Evolutionary conservation across 139 green algal species (phyloP).

Genomic region (Volvox reticuliferus): DNA sequence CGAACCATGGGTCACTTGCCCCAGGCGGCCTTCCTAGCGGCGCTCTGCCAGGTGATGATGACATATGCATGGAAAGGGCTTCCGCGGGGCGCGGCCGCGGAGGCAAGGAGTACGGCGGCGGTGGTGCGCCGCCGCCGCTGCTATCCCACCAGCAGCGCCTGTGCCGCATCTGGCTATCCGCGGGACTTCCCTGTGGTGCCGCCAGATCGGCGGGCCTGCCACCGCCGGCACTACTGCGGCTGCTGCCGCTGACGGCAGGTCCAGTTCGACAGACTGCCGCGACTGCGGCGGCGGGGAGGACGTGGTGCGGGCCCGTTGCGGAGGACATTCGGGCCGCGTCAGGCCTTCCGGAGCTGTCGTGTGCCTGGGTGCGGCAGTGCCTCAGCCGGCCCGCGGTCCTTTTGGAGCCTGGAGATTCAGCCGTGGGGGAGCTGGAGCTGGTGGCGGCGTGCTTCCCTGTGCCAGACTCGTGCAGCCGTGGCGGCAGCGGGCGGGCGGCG

Average conservation of each 20-base stretch:
- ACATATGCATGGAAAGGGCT: neutral
- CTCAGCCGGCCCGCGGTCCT: neutral
- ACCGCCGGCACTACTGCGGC: neutral
- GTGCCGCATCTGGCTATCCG: slow-evolving; percentile 16
- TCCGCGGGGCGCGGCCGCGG: neutral
- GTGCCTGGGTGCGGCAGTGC: neutral
- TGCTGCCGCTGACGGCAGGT: slow-evolving; percentile 33
- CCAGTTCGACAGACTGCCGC: too few species aligned
- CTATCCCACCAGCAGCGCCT: slow-evolving; percentile 32
- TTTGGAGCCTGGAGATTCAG: neutral
- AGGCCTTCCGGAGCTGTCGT: slow-evolving; percentile 11
- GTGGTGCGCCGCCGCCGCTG: neutral
- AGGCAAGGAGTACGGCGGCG: neutral
- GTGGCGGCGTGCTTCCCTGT: slow-evolving; percentile 30
- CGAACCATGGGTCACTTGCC: neutral
- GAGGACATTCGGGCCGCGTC: slow-evolving; percentile 7
- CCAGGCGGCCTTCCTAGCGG: slow-evolving; percentile 23
- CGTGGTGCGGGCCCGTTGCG: neutral
- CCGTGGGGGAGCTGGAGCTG: slow-evolving; percentile 18
- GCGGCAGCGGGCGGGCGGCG: neutral
- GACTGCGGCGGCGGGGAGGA: neutral
- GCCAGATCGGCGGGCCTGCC: slow-evolving; percentile 5
- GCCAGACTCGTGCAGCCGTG: neutral
- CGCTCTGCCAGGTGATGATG: neutral
- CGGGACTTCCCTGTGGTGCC: neutral